Percentiles rank a stretch among this genome's conserved stretches.
Conservation (phyloP, 2,329 filamentous ascomycete genomes). For the Monilinia vaccinii-corymbosi region DNA sequence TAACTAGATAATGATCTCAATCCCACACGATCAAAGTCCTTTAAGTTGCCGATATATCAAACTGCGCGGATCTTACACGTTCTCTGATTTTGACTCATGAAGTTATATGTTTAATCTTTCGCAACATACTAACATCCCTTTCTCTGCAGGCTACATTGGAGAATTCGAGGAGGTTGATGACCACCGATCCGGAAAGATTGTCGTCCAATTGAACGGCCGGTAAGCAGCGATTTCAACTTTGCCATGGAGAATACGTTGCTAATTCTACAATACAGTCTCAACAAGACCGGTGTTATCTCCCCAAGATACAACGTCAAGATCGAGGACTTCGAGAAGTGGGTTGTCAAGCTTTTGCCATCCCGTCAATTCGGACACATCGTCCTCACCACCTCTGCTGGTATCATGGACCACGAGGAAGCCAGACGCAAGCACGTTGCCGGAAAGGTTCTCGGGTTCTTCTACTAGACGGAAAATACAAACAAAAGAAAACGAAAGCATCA, state of each 20-base stretch:
- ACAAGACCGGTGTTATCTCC: slow-evolving; percentile 99
- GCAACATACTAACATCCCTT: slow-evolving; percentile 65
- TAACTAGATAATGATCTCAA: slow-evolving; percentile 98
- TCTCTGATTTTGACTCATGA: slow-evolving; percentile 66
- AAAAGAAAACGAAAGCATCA: slow-evolving; percentile 24
- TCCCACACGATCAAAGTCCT: slow-evolving; percentile 88
- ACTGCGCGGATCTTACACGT: slow-evolving; percentile 93
- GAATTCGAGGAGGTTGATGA: slow-evolving; percentile 99
- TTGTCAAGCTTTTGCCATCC: slow-evolving; percentile 95
- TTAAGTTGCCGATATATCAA: slow-evolving; percentile 99
- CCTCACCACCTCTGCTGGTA: slow-evolving; percentile 96
- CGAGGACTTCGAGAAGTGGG: slow-evolving; percentile 98
- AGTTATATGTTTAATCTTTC: slow-evolving; percentile 87
- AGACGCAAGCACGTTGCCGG: slow-evolving; percentile 97
- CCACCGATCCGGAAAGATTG: slow-evolving; percentile 99
- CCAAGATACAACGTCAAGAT: slow-evolving; percentile 99
- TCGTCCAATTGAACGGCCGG: slow-evolving; percentile 98
- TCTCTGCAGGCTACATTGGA: slow-evolving; percentile 79
- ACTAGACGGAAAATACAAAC: slow-evolving; percentile 47
- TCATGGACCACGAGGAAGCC: slow-evolving; percentile 99
- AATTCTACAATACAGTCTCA: slow-evolving; percentile 46
- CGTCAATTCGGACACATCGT: slow-evolving; percentile 99
- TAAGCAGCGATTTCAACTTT: slow-evolving; percentile 26
- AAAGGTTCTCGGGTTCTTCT: slow-evolving; percentile 99
- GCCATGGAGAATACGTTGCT: neutral